Percentiles rank a stretch among this genome's conserved stretches.
phyloP scores from a whole-genome alignment of 306 rosid genomes.

The Sesbania bispinosa region DNA sequence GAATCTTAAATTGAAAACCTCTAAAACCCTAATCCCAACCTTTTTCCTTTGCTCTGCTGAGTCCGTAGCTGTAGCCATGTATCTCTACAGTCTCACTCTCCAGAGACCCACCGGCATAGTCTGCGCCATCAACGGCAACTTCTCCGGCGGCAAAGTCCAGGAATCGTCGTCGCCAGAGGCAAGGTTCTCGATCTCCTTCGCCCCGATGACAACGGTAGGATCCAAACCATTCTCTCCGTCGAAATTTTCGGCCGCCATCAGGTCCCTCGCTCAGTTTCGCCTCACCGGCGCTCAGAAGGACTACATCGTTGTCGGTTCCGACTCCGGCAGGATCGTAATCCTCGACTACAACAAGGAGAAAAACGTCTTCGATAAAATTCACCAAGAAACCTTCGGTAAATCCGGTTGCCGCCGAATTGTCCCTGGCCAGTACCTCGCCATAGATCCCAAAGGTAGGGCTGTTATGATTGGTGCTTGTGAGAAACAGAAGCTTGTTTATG shows the following conservation, averaged over 20 bases:
- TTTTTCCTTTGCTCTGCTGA: no score
- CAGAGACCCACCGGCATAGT: constrained; percentile 92
- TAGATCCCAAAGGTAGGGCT: constrained; percentile 96
- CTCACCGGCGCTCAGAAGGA: constrained; percentile 89
- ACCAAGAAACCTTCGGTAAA: constrained; percentile 94
- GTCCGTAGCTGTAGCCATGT: no score
- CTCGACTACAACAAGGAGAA: constrained; percentile 85
- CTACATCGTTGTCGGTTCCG: constrained; percentile 84
- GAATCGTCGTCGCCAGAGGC: constrained; percentile 90
- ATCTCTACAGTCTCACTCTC: constrained; percentile 87
- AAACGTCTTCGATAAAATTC: constrained; percentile 81
- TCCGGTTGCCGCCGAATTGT: constrained; percentile 90
- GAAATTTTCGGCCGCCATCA: constrained; percentile 86
- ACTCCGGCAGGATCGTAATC: constrained; percentile 88
- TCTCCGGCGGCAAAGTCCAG: constrained; percentile 93
- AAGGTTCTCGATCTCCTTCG: constrained; percentile 94
- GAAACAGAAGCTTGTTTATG: constrained; percentile 92
- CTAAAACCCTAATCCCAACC: no score
- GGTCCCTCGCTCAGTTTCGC: constrained; percentile 82
- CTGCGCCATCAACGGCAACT: constrained; percentile 87
- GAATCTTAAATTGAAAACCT: neutral
- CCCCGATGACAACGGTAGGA: constrained; percentile 86
- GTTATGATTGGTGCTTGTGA: constrained; percentile 96
- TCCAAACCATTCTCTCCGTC: constrained; percentile 93
- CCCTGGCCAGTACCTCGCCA: constrained; percentile 86